Percentiles rank a stretch among this genome's conserved stretches.
These are phyloP conservation scores for Ophiostoma perfectum DNA, from an alignment of 2,329 filamentous ascomycete genomes.

Conservation along the genomic window DNA sequence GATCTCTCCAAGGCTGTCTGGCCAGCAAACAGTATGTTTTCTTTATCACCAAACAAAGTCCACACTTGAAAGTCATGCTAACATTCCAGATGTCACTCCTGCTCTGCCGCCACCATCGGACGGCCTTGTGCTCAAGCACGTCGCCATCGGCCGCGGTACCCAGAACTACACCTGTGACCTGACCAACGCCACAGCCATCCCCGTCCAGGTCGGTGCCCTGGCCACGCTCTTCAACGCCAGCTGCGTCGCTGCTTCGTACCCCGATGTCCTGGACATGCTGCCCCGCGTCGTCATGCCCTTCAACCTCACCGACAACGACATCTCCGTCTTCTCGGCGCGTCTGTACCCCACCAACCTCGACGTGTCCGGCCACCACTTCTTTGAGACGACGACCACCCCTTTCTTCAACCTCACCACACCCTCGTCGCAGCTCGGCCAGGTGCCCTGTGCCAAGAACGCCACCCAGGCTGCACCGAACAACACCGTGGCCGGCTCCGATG, in stretches of 20 bases:
- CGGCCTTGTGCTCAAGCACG: constrained; percentile 64
- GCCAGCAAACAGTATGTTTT: constrained; percentile 39
- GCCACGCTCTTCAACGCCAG: constrained; percentile 84
- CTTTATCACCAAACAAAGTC: neutral
- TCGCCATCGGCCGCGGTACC: constrained; percentile 80
- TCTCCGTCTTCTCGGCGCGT: constrained; percentile 31
- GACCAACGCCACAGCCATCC: constrained; percentile 53
- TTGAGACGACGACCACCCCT: constrained; percentile 60
- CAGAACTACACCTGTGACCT: constrained; percentile 88
- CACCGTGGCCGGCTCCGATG: constrained; percentile 47
- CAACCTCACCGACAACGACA: constrained; percentile 42
- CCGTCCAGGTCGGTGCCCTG: constrained; percentile 64
- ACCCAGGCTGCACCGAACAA: constrained; percentile 57
- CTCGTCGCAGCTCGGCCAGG: constrained; percentile 52
- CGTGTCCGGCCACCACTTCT: constrained; percentile 76
- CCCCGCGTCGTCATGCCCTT: constrained; percentile 65
- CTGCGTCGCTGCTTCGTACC: constrained; percentile 67
- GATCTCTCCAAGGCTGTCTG: constrained; percentile 50
- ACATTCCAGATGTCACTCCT: constrained; percentile 23
- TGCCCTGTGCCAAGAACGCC: constrained; percentile 57
- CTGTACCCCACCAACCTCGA: constrained; percentile 56
- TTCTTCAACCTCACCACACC: constrained; percentile 71
- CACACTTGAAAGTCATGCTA: constrained; percentile 33
- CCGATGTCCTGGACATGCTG: constrained; percentile 59
- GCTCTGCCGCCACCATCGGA: constrained; percentile 47